Evolutionary conservation across 106 monocot genomes (phyloP), one percentile per base, ranked within the genome.

Genomic region (Dendrobium chrysotoxum): DNA sequence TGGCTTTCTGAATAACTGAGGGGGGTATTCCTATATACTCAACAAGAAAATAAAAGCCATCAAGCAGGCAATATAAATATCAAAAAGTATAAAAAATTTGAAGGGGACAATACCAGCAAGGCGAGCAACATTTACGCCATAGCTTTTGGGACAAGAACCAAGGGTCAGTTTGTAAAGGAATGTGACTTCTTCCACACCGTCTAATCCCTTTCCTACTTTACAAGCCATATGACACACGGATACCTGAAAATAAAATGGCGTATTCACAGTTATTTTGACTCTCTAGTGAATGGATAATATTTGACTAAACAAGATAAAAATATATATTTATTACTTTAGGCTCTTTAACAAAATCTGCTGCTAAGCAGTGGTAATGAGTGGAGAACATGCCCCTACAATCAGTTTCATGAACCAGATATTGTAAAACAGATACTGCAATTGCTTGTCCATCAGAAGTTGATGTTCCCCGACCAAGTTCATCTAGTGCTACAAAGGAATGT

Each of bases 391-490:
- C 97, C 73, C 92, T 87, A 30, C 97, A 98, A 57, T 88, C 66
- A 77, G 88, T 78, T 26, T 76, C 75, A 47, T 80, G 84, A 21
- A 89, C 88, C 66, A 94, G 85, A 86, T 92, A 88, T 23, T 94
- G 90, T 79, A 98, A 78, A 65, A 98, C 97, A 46, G 94, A 85
- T 71, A 77, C 91, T 28, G 97, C 97, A 77, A 98, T 98, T 75
- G 97, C 97, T 86, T 98, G 97, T 46, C 97, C 97, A 84, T 98
- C 97, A 82, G 97, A 98, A 35, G 97, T 98, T 64, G 97, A 94
- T 64, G 97, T 98, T 44, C 97, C 97, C 25, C 94, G 84, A 16
- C 97, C 97, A 84, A 98, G 97, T 77, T 98, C 97, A 88, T 98
- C 97, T 68, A 98, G 78, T 35, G 88, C 97, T 71, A 94, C 97